Evolutionary conservation across 768 basidiomycete species (phyloP).

Genomic region (Tubosaeta sp.): DNA sequence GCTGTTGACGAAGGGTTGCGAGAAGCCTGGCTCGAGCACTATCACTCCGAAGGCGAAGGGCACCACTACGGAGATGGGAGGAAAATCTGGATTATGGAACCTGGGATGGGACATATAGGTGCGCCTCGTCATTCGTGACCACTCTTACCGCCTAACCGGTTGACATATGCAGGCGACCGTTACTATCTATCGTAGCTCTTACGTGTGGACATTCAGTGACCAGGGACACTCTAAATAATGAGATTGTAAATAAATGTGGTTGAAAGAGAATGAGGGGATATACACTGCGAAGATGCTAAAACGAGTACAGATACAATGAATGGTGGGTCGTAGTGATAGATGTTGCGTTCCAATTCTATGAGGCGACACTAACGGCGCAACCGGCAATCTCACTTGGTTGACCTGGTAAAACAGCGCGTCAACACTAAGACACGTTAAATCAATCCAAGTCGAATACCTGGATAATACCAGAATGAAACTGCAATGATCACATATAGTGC

Average conservation of each 20-base stretch:
- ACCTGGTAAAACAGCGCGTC: constrained; percentile 13
- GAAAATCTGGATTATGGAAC: constrained; percentile 80
- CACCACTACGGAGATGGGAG: constrained; percentile 45
- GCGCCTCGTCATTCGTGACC: constrained; percentile 12
- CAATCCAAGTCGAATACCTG: constrained; percentile 20
- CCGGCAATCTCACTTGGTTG: constrained; percentile 19
- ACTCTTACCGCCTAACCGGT: not conserved
- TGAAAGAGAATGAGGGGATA: constrained; percentile 12
- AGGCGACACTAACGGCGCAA: constrained; percentile 8
- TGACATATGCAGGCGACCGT: constrained; percentile 33
- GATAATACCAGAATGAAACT: constrained; percentile 64
- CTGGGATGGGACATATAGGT: constrained; percentile 90
- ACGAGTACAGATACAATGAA: constrained; percentile 4
- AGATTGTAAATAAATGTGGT: constrained; percentile 7
- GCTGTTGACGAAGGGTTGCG: constrained; percentile 75
- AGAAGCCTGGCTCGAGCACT: constrained; percentile 67
- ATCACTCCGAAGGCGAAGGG: constrained; percentile 42
- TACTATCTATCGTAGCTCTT: constrained; percentile 33
- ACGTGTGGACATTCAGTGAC: constrained; percentile 5
- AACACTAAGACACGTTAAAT: not conserved
- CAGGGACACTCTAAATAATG: constrained; percentile 3
- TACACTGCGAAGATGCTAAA: constrained; percentile 13
- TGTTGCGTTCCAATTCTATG: not conserved
- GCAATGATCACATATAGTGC: constrained; percentile 70
- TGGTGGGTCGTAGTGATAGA: constrained; percentile 5